These are phyloP conservation scores for Pseudofabraea citricarpa DNA, from an alignment of 2,329 filamentous ascomycete species.

Conservation along the genomic window DNA sequence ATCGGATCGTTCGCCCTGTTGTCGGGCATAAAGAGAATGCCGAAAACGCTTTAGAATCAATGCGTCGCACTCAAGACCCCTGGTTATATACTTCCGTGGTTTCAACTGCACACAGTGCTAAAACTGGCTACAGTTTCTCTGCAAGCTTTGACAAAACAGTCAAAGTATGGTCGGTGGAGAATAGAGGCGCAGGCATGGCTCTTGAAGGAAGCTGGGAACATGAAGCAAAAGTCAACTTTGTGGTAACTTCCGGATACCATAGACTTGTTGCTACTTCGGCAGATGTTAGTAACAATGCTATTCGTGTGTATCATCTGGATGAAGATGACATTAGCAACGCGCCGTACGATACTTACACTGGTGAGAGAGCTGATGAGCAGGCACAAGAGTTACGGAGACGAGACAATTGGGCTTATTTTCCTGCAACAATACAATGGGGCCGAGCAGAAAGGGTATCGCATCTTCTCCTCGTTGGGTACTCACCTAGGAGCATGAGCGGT, in stretches of 20 bases:
- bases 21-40: conserved; percentile 37
- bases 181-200: conserved; percentile 36
- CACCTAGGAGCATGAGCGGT: conserved; percentile 47
- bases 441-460: conserved; percentile 38
- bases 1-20: conserved; percentile 50
- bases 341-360: conserved; percentile 22
- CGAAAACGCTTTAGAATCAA: conserved; percentile 50
- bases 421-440: conserved; percentile 61
- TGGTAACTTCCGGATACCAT: conserved; percentile 41
- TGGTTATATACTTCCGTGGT: conserved; percentile 63
- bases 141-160: conserved; percentile 59
- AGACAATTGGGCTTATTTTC: conserved; percentile 55
- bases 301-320: conserved; percentile 50
- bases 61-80: conserved; percentile 54
- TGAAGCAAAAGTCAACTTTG: conserved; percentile 57
- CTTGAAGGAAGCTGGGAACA: conserved; percentile 49
- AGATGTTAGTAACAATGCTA: conserved; percentile 47
- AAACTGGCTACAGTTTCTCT: conserved; percentile 45
- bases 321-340: conserved; percentile 28
- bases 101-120: conserved; percentile 50
- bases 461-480: conserved; percentile 57
- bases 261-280: conserved; percentile 54
- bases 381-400: conserved; percentile 13
- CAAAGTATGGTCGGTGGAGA: conserved; percentile 49
- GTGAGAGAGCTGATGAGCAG: conserved; percentile 18